Evolutionary conservation across 768 basidiomycete species (phyloP).

Genomic region (Mycena pura): DNA sequence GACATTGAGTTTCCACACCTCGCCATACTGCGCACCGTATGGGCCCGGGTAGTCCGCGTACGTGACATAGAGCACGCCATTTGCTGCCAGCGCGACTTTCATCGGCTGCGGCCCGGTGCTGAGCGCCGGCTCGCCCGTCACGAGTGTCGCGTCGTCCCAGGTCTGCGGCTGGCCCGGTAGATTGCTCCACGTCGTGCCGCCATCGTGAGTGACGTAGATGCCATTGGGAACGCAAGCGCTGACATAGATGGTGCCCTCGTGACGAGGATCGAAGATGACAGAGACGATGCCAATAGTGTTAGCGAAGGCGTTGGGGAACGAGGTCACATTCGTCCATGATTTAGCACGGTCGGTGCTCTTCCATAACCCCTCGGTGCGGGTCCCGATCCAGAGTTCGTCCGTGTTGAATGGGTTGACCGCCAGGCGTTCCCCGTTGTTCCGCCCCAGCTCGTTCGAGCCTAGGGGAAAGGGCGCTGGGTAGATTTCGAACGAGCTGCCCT

Average conservation of each 20-base stretch:
- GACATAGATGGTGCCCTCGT: constrained; percentile 5
- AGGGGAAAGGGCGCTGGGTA: constrained; percentile 6
- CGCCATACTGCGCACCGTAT: constrained; percentile 7
- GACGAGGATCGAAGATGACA: constrained; percentile 7
- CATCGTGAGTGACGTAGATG: constrained; percentile 6
- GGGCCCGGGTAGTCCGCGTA: constrained; percentile 3
- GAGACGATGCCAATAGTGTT: constrained; percentile 6
- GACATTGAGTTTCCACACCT: constrained; percentile 4
- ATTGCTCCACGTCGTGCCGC: constrained; percentile 4
- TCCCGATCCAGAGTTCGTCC: constrained; percentile 7
- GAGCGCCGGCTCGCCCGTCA: constrained; percentile 5
- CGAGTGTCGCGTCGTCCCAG: constrained; percentile 5
- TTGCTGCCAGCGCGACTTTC: constrained; percentile 9
- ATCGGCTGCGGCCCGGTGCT: constrained; percentile 7
- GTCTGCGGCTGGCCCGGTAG: constrained; percentile 6
- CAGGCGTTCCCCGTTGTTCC: constrained; percentile 7
- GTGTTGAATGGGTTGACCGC: constrained; percentile 8
- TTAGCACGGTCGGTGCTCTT: constrained; percentile 5
- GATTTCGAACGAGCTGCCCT: constrained; percentile 5
- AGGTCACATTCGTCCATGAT: constrained; percentile 7
- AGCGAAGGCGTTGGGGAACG: constrained; percentile 3
- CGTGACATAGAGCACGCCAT: constrained; percentile 4
- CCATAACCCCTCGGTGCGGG: constrained; percentile 6
- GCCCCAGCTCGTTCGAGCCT: constrained; percentile 4
- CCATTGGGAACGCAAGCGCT: constrained; percentile 8